phyloP scores from a whole-genome alignment of 2,329 filamentous ascomycete genomes.

The Parafenestella ontariensis region DNA sequence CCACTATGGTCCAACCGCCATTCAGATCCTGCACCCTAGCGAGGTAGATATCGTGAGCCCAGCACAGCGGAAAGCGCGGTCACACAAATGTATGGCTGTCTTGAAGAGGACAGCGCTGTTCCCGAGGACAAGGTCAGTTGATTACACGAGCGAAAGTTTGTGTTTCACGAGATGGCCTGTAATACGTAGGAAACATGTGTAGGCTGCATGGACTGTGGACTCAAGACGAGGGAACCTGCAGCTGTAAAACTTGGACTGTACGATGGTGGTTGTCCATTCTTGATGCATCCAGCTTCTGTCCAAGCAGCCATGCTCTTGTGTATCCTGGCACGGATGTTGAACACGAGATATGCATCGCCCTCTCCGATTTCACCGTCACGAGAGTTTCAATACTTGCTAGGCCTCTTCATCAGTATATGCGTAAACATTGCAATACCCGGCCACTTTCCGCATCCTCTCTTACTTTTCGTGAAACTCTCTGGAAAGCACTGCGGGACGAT shows the following conservation, averaged over 20 bases:
- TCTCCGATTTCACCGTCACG: not conserved
- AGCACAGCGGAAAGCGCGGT: conserved; percentile 3
- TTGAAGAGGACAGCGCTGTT: conserved; percentile 4
- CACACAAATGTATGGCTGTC: conserved; percentile 20
- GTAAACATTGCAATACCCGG: not conserved
- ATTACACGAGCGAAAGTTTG: conserved; percentile 13
- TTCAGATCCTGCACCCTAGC: conserved; percentile 19
- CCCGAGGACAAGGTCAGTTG: conserved; percentile 4
- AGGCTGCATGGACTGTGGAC: not conserved
- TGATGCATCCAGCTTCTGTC: conserved; percentile 7
- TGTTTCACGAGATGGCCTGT: conserved; percentile 5
- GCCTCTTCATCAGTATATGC: not conserved
- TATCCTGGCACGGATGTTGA: not conserved
- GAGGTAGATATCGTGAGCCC: conserved; percentile 10
- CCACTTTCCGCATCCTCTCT: not conserved
- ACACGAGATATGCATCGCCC: not conserved
- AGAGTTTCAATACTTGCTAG: not conserved
- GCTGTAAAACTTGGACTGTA: not conserved
- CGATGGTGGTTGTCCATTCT: conserved; percentile 4
- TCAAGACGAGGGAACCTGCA: not conserved
- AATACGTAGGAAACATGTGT: conserved; percentile 10
- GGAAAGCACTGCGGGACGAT: conserved; percentile 9
- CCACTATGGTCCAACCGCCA: not conserved
- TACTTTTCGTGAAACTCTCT: conserved; percentile 7
- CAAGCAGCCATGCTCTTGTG: not conserved